Base-by-base conservation (phyloP, 495 filamentous ascomycete genomes). In the Talaromyces borbonicus region DNA sequence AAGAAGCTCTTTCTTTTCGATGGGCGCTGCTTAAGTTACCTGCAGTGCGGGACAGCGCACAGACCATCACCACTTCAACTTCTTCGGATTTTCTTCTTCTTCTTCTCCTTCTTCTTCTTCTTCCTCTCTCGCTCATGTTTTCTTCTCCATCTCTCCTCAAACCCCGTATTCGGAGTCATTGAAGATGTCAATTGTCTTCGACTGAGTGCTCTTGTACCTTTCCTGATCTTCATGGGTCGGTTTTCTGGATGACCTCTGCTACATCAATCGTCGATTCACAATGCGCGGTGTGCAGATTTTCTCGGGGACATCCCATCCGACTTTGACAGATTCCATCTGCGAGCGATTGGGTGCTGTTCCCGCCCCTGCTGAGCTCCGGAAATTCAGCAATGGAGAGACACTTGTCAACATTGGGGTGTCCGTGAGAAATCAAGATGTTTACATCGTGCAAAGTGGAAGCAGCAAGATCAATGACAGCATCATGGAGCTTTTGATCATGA, bases 401-500 rank as follows among this genome's bases (percentile, higher is more conserved):
- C 89, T 84, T 52, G 93, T 98, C 55, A 83, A 87, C 62, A 90
- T 98, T 57, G 73, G 87, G 60, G 87, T 84, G 32, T 96, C 90
- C 43, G 86, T 98, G 41, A 84, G 92, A 44, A 90, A 98, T 57
- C 92, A 98, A 61, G 90, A 98, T 77, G 89, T 98, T 47, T 98
- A 97, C 67, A 89, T 98, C 58, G 84, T 98, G 14, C 92, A 98
- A 74, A 96, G 90, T 53, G 92, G 92, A 44, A 96, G 93, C 65
- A 73, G 77, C 56, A 90, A 85, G 77, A 93, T 95, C 74, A 98
- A 98, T 67, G 93, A 98, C 67, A 90, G 85, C 52, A 85, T 98
- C 57, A 95, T 98, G 85, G 92, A 98, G 73, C 74, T 98, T 48
- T 78, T 97, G 56, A 96, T 98, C 64, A 90, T 98, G 84, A 95